phyloP scores from a whole-genome alignment of 768 basidiomycete species.

The Lactarius tabidus region DNA sequence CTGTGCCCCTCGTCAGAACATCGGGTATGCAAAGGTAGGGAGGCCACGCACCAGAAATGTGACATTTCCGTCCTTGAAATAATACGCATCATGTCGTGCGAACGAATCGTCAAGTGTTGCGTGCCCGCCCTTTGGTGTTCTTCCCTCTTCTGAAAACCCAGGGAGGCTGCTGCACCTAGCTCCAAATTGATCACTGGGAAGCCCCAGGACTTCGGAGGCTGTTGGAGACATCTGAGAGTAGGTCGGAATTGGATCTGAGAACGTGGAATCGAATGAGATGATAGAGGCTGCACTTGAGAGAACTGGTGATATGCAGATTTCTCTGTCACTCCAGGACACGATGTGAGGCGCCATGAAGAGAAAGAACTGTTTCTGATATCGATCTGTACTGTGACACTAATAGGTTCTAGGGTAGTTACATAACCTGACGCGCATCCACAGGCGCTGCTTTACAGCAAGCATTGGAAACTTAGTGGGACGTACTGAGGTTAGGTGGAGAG shows the following conservation, averaged over 20 bases:
- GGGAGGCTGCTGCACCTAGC: neutral
- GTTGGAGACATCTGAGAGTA: neutral
- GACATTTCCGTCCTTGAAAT: conserved; percentile 23
- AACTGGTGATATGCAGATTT: neutral
- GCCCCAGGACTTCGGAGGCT: neutral
- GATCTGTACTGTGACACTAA: too few species aligned
- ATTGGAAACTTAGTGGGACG: too few species aligned
- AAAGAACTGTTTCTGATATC: neutral
- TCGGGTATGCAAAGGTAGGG: neutral
- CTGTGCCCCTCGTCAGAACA: neutral
- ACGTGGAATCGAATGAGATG: conserved; percentile 6
- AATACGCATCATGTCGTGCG: conserved; percentile 13
- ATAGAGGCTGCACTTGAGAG: neutral
- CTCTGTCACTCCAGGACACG: neutral
- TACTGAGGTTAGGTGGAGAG: too few species aligned
- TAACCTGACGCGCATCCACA: too few species aligned
- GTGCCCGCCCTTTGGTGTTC: neutral
- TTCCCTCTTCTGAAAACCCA: neutral
- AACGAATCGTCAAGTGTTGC: conserved; percentile 1
- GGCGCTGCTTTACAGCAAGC: too few species aligned
- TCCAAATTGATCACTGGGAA: neutral
- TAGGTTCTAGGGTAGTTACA: too few species aligned
- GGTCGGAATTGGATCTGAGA: neutral
- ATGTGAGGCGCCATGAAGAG: conserved; percentile 5
- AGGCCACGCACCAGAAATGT: conserved; percentile 17